Conservation (phyloP, 2,329 filamentous ascomycete species). For the Anisogramma anomala region DNA sequence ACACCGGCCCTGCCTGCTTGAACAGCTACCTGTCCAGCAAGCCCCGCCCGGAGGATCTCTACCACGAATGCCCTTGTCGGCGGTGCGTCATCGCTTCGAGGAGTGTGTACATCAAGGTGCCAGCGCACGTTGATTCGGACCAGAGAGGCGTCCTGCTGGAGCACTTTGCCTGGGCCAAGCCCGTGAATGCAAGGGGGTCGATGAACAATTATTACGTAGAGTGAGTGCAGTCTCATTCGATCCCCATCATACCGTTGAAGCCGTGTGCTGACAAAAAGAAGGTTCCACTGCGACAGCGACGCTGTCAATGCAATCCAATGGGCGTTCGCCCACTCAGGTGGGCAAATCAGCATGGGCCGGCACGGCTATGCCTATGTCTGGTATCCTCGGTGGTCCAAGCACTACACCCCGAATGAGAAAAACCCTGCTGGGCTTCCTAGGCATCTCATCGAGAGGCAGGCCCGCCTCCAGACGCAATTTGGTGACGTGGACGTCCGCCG, state of each 20-base stretch:
- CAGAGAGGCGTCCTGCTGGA: background rate
- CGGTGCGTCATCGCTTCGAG: conserved; percentile 1
- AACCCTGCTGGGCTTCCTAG: conserved; percentile 1
- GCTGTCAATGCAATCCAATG: conserved; percentile 4
- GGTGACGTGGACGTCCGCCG: background rate
- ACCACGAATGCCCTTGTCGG: conserved; percentile 2
- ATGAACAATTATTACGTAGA: background rate
- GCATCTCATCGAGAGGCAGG: background rate
- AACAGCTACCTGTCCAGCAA: no score
- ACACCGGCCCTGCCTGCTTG: conserved; percentile 8
- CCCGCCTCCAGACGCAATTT: background rate
- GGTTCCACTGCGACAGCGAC: background rate
- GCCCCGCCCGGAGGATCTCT: no score
- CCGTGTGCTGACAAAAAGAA: no score
- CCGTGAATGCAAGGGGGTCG: background rate
- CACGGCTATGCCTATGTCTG: no score
- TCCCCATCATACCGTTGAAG: no score
- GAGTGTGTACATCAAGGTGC: conserved; percentile 5
- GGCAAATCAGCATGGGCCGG: no score
- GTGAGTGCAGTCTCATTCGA: background rate
- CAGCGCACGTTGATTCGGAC: background rate
- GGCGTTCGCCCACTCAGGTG: no score
- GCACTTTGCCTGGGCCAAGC: background rate
- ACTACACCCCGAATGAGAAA: background rate
- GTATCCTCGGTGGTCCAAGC: conserved; percentile 11